Percentiles rank a stretch among this genome's conserved stretches.
Evolutionary conservation across 768 basidiomycete species (phyloP).

Genomic region (Boletales sp.): DNA sequence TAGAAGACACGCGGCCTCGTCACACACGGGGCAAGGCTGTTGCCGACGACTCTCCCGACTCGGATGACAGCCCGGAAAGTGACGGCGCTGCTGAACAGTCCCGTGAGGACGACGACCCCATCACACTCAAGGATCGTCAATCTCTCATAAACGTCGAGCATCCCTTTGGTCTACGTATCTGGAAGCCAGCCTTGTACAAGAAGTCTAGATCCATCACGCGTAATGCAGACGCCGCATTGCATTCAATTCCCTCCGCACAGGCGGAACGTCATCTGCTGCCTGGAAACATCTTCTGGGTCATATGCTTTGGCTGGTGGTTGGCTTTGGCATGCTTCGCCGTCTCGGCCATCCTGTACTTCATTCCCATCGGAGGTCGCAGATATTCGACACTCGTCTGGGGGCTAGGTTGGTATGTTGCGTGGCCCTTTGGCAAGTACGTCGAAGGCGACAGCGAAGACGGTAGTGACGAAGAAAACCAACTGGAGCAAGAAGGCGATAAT

Average conservation of each 20-base stretch:
- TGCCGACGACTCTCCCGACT: constrained; percentile 39
- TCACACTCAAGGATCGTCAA: constrained; percentile 92
- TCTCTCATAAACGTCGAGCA: constrained; percentile 99
- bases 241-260: constrained; percentile 87
- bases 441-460: constrained; percentile 63
- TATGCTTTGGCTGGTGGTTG: constrained; percentile 94
- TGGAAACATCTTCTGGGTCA: constrained; percentile 90
- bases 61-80: constrained; percentile 38
- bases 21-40: constrained; percentile 39
- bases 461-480: constrained; percentile 39
- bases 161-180: constrained; percentile 97
- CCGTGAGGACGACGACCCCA: constrained; percentile 68
- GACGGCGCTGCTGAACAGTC: constrained; percentile 17
- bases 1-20: constrained; percentile 23
- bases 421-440: constrained; percentile 99
- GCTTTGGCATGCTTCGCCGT: constrained; percentile 64
- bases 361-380: constrained; percentile 78
- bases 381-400: constrained; percentile 89
- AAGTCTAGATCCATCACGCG: constrained; percentile 96
- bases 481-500: constrained; percentile 16
- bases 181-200: constrained; percentile 99
- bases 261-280: constrained; percentile 91
- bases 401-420: constrained; percentile 92
- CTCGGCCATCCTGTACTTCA: constrained; percentile 62
- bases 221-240: constrained; percentile 91